Evolutionary conservation across 1,284 basidiomycete species (phyloP).

Genomic region (Malassezia brasiliensis): DNA sequence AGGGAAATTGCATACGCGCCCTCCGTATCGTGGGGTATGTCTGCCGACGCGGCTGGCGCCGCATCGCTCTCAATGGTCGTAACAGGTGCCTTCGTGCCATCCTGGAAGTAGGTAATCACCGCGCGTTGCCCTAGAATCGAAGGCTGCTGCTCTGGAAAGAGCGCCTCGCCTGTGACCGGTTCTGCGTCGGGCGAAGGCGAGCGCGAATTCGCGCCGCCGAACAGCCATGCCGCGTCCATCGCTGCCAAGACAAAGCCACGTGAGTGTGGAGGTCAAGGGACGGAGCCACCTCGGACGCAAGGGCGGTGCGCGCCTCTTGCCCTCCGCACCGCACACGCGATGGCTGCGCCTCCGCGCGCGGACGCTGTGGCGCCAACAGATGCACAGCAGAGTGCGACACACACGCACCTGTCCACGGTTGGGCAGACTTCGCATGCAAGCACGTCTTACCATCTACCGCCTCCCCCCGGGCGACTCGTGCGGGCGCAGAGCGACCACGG

Average conservation of each 20-base stretch:
- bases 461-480: too few relatives aligned
- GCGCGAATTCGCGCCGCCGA: slow-evolving; percentile 5
- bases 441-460: too few relatives aligned
- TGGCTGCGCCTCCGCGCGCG: background rate
- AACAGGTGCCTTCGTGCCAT: background rate
- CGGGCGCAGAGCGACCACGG: background rate
- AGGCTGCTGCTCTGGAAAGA: slow-evolving; percentile 7
- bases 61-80: background rate
- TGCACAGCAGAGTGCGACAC: background rate
- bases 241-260: background rate
- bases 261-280: background rate
- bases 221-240: slow-evolving; percentile 10
- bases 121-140: slow-evolving; percentile 8
- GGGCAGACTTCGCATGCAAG: too few relatives aligned
- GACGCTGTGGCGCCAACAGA: background rate
- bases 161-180: background rate
- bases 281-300: background rate
- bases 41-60: background rate
- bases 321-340: background rate
- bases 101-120: slow-evolving; percentile 6
- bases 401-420: too few relatives aligned
- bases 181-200: slow-evolving; percentile 8
- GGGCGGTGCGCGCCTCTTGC: background rate
- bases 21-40: background rate
- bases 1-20: slow-evolving; percentile 45